phyloP scores from a whole-genome alignment of 306 rosid genomes.

The Parietaria judaica region DNA sequence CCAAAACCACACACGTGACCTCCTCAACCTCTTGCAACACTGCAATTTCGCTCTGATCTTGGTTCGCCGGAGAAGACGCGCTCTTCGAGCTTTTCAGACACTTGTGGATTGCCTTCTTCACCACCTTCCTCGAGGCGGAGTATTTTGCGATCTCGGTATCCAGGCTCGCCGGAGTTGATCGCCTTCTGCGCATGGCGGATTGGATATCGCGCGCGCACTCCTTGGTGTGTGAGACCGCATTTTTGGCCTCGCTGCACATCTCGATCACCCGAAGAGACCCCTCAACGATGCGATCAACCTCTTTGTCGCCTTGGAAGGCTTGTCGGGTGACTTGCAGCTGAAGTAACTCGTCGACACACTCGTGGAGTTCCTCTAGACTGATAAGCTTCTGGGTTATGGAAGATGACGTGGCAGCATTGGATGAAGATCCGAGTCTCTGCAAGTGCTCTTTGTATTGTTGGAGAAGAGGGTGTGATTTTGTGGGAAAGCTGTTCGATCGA shows the following conservation, averaged over 20 bases:
- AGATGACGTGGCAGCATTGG: constrained; percentile 16
- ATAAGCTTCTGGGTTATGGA: constrained; percentile 17
- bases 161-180: constrained; percentile 5
- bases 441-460: constrained; percentile 26
- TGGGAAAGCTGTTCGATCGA: constrained; percentile 41
- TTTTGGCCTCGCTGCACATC: constrained; percentile 18
- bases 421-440: constrained; percentile 18
- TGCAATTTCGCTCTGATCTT: neutral
- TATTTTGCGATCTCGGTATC: constrained; percentile 16
- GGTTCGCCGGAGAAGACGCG: too few species aligned
- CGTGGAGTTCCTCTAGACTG: constrained; percentile 29
- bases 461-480: constrained; percentile 33
- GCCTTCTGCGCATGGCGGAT: constrained; percentile 24
- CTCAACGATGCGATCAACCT: constrained; percentile 25
- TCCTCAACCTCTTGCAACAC: constrained; percentile 24
- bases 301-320: constrained; percentile 21
- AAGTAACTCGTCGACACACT: constrained; percentile 31
- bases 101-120: constrained; percentile 20
- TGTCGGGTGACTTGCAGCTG: constrained; percentile 25
- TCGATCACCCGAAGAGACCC: constrained; percentile 30
- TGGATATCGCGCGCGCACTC: constrained; percentile 13
- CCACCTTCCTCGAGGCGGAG: constrained; percentile 19
- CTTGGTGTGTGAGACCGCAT: constrained; percentile 21
- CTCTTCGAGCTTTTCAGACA: neutral
- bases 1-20: constrained; percentile 13